phyloP scores from a whole-genome alignment of 129 eudicot species.

The carrot (Daucus carota) region DNA sequence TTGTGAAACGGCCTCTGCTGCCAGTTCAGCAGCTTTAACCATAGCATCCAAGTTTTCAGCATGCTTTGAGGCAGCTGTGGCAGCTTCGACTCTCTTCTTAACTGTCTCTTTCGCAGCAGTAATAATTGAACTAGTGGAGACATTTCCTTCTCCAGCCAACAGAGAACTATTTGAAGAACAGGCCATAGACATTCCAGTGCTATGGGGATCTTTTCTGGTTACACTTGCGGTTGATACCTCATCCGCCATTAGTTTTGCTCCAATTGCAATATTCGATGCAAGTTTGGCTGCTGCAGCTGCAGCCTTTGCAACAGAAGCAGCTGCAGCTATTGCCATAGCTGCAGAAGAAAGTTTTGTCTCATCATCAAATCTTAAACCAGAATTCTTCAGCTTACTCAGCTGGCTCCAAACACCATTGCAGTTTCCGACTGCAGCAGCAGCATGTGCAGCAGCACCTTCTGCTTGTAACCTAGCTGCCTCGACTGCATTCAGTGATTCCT shows the following conservation, averaged over 20 bases:
- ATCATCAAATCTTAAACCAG: constrained; percentile 44
- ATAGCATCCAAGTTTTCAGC: constrained; percentile 92
- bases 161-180: constrained; percentile 19
- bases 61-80: constrained; percentile 87
- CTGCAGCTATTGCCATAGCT: constrained; percentile 78
- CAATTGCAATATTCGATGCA: constrained; percentile 69
- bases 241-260: constrained; percentile 85
- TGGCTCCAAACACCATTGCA: constrained; percentile 68
- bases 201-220: constrained; percentile 15
- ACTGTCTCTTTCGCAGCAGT: constrained; percentile 85
- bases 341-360: constrained; percentile 78
- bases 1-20: constrained; percentile 95
- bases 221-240: constrained; percentile 40
- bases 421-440: constrained; percentile 60
- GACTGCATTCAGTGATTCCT: constrained; percentile 43
- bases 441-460: constrained; percentile 62
- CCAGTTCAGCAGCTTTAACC: constrained; percentile 86
- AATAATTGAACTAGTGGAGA: constrained; percentile 40
- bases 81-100: constrained; percentile 80
- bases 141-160: constrained; percentile 26
- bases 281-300: constrained; percentile 92
- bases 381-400: constrained; percentile 47
- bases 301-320: constrained; percentile 94
- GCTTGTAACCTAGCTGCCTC: constrained; percentile 80
- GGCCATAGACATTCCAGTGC: constrained; percentile 6